Base-by-base conservation (phyloP, 2,329 filamentous ascomycete genomes). In the Fusarium veterinarium region DNA sequence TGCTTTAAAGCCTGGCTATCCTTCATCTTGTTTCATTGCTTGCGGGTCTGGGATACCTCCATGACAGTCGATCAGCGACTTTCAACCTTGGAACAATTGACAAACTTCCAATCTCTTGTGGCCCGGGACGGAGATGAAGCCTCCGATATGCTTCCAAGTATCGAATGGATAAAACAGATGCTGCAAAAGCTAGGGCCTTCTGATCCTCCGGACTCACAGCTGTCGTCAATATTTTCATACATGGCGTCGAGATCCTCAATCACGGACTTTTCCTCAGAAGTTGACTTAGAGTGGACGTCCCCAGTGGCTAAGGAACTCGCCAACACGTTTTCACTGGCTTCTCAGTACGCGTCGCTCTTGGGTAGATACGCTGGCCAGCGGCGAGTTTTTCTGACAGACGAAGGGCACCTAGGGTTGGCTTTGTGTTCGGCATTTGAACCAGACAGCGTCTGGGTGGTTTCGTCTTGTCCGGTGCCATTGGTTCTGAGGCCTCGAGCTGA, bases 191-290 rank as follows among this genome's bases (percentile, higher is more conserved):
- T 53, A 40, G 19, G 49, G 11, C 17, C 33, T 16, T 40, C 49
- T 40, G 19, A 40, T 28, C 49, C 49, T 7, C 10, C 19, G 12
- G 49, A 53, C 33, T 53, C 23, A 40, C 13, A 53, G 23, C 14
- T 53, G 10, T 20, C 33, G 5, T 53, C 10, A 28, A 28, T 40
- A 9, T 28, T 53, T n/a, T 16, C 49, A 7, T 53, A 28, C 7
- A 53, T 53, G 49, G 5, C 3, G 8, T n/a, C 13, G 5, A 53
- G 9, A 6, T 30, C 0, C 49, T 53, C 33, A 53, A 3, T 53
- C 1, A 11, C 3, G 5, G 49, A 33, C 0, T 53, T 53, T 28
- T 1, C 19, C 1, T 20, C 16, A 13, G 13, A 28, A 3, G 25
- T n/a, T 40, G 23, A 53, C 19, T 40, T 9, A 1, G 23, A 28